These are phyloP conservation scores for Malania oleifera DNA, from an alignment of 164 flowering plant genomes.

Conservation along the genomic window DNA sequence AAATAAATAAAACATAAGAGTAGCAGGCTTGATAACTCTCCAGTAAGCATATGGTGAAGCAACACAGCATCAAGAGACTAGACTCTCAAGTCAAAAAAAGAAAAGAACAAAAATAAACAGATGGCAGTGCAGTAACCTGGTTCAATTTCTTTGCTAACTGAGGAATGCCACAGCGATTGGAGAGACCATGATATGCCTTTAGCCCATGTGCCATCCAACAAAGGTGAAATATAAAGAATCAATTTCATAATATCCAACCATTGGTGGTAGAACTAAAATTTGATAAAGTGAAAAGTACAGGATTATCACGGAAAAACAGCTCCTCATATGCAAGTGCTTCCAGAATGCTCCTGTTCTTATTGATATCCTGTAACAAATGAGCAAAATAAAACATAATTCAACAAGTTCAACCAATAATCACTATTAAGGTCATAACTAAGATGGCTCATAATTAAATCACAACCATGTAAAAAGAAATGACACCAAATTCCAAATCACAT, in stretches of 20 bases:
- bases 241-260: background rate
- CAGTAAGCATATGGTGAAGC: too few relatives aligned
- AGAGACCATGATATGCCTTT: constrained; percentile 37
- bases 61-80: too few relatives aligned
- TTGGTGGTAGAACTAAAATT: constrained; percentile 1
- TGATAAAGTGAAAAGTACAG: constrained; percentile 27
- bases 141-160: constrained; percentile 57
- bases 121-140: constrained; percentile 24
- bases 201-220: background rate
- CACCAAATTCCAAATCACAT: too few relatives aligned
- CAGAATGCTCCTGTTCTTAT: constrained; percentile 27
- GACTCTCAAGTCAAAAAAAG: background rate
- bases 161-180: constrained; percentile 47
- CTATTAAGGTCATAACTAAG: too few relatives aligned
- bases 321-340: constrained; percentile 49
- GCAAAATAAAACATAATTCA: background rate
- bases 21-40: too few relatives aligned
- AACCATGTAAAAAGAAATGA: too few relatives aligned
- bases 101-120: background rate
- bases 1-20: too few relatives aligned
- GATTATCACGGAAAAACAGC: constrained; percentile 37
- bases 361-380: constrained; percentile 33
- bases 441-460: too few relatives aligned
- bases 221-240: background rate
- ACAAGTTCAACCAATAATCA: constrained; percentile 1